Evolutionary conservation across 225 moss, liverwort and hornwort species (phyloP), one percentile per base, ranked within the genome.

Genomic region (Bryoerythrophyllum caledonicum): DNA sequence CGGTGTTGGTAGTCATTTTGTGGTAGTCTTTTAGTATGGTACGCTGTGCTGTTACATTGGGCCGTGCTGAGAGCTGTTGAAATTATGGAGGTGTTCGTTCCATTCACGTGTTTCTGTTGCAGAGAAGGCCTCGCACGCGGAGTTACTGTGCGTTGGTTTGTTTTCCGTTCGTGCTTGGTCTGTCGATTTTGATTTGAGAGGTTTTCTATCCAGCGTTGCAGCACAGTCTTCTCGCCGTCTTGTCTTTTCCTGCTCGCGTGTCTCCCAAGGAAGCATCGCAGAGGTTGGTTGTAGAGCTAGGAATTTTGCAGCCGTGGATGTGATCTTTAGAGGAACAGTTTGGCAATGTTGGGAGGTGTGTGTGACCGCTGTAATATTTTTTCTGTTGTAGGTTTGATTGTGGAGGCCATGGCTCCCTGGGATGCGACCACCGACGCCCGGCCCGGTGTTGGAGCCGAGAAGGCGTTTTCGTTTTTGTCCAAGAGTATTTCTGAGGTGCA

Each of bases 401-500:
- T 54, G 38, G 71, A 75, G 77, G 74, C 46, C 65, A 87, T 87
- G 87, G 82, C 87, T 82, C 87, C 87, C 34, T 84, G 87, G 84
- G 84, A 84, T 79, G 75, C 80, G 30, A 80, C 69, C 40, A 76
- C 87, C 24, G 92, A 86, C 58, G 82, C 86, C 44, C 85, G 76
- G 61, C 66, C 78, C 65, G 85, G 89, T 23, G 85, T 85, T 23
- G 80, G 92, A 81, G 94, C 93, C n/a, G 95, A 89, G 89, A 88
- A 91, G 72, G 95, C 95, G 14, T 77, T 95, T 10, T 88, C 79
- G 20, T 99, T 99, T 63, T 83, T 99, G 59, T 95, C 97, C 60
- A 95, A 90, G 76, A 93, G 95, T 60, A 81, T 99, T 24, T 93
- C 86, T 8, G 91, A 99, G 73, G 97, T 99, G 32, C 97, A 99